phyloP scores from a whole-genome alignment of 2,329 filamentous ascomycete genomes.

The Fusarium coicis region DNA sequence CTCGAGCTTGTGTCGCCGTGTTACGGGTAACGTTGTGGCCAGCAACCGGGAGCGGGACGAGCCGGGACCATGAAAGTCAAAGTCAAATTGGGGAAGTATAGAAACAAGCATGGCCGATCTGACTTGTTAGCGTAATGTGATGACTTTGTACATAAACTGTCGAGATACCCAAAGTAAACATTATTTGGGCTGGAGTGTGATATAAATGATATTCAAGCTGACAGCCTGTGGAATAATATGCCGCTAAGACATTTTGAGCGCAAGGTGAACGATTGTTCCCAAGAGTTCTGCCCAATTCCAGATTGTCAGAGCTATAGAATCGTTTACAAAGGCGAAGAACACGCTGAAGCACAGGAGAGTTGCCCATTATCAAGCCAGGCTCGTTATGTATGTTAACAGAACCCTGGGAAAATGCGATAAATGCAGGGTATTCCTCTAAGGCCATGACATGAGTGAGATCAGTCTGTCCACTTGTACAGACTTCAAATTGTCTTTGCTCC shows the following conservation, averaged over 20 bases:
- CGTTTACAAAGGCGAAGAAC: neutral
- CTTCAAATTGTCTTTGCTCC: neutral
- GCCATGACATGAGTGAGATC: too few relatives aligned
- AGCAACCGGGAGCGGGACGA: slow-evolving; percentile 12
- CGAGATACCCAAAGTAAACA: neutral
- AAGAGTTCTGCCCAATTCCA: neutral
- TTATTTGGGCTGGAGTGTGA: neutral
- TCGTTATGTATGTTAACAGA: too few relatives aligned
- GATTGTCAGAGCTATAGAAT: neutral
- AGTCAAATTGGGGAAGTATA: neutral
- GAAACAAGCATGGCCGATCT: neutral
- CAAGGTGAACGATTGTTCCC: too few relatives aligned
- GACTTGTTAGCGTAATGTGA: neutral
- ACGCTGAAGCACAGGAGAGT: neutral
- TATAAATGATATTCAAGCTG: neutral
- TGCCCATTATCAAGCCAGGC: neutral
- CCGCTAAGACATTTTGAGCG: neutral
- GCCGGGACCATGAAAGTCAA: slow-evolving; percentile 20
- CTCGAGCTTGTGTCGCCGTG: neutral
- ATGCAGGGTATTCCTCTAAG: neutral
- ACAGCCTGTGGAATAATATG: neutral
- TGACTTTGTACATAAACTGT: neutral
- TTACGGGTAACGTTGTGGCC: neutral
- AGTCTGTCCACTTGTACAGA: neutral
- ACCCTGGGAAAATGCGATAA: neutral